Evolutionary conservation across 1,139 yeast genomes (phyloP).

Genomic region (Hyphopichia buzzinii): DNA sequence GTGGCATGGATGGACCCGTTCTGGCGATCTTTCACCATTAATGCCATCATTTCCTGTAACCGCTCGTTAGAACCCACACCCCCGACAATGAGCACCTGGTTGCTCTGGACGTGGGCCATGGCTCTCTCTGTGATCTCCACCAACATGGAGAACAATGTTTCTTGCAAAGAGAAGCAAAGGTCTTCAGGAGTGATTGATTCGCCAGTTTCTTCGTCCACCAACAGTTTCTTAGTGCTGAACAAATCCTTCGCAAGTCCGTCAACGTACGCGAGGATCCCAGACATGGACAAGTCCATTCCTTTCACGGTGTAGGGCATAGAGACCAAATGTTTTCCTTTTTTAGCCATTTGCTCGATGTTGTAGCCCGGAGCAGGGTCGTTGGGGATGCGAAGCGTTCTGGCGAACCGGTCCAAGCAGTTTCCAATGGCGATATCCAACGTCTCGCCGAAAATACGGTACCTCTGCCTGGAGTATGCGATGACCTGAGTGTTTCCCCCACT

Average conservation of each 20-base stretch:
- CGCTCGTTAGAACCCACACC: constrained; percentile 96
- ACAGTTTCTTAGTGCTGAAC: constrained; percentile 48
- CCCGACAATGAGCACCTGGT: constrained; percentile 91
- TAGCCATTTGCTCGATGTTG: constrained; percentile 93
- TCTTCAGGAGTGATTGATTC: constrained; percentile 74
- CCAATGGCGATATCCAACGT: constrained; percentile 97
- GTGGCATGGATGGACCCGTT: constrained; percentile 89
- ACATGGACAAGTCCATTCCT: constrained; percentile 98
- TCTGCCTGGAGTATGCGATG: constrained; percentile 89
- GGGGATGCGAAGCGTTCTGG: constrained; percentile 81
- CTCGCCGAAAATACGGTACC: constrained; percentile 95
- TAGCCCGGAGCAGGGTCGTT: constrained; percentile 98
- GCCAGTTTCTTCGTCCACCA: constrained; percentile 51
- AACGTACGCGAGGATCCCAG: constrained; percentile 85
- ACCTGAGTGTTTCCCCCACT: constrained; percentile 99
- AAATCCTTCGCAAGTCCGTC: constrained; percentile 77
- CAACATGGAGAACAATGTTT: constrained; percentile 88
- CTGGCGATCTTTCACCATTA: constrained; percentile 81
- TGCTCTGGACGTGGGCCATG: constrained; percentile 92
- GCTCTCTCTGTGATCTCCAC: constrained; percentile 98
- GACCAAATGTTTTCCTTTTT: constrained; percentile 64
- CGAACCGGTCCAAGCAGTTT: constrained; percentile 93
- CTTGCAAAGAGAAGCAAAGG: constrained; percentile 89
- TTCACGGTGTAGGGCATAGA: constrained; percentile 92
- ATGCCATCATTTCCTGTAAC: constrained; percentile 92